Base-by-base conservation (phyloP, 371 early-diverging fungal genomes). In the Dentiscutata heterogama region DNA sequence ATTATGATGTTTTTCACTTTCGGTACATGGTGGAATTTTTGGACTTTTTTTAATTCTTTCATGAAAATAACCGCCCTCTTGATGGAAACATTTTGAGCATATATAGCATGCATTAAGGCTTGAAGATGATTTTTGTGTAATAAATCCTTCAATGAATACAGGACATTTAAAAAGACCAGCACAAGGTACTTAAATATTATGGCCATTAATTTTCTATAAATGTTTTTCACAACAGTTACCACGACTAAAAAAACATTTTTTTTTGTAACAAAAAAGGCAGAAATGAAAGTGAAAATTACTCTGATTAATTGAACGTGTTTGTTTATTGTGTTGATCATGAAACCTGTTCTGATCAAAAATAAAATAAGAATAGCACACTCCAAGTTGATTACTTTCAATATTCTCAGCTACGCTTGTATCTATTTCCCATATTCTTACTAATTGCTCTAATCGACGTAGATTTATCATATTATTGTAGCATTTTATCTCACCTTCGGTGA, bases 231-330 rank as follows among this genome's bases (percentile, higher is more conserved):
- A 77, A 13, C 42, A 42, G 2, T 77, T 0, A 46, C n/a, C 4
- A 42, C 63, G 18, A 42, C 20, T 77, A 50, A 61, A 31, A 63
- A 77, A 77, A 14, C 7, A 61, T 25, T 77, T 77, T 39, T 61
- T 46, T 22, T 61, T 77, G 25, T 77, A 42, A 39, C 77, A 77
- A 61, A 77, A 61, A 42, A 77, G 11, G 61, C 64, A 63, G 60
- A 14, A 8, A 11, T 7, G 18, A 14, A 11, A 14, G 25, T 77
- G 13, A 16, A 77, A 25, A 31, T 31, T 3, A 64, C 78, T 77
- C 27, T 60, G n/a, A 14, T 46, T 27, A 8, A 29, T 14, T 18
- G 13, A 2, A 14, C 11, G 16, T 27, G 5, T 25, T 46, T 71
- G 0, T 68, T 42, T 68, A 46, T 35, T n/a, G 22, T 7, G 14